Base-by-base conservation (phyloP, 2,329 filamentous ascomycete species). In the Fusarium miscanthi region DNA sequence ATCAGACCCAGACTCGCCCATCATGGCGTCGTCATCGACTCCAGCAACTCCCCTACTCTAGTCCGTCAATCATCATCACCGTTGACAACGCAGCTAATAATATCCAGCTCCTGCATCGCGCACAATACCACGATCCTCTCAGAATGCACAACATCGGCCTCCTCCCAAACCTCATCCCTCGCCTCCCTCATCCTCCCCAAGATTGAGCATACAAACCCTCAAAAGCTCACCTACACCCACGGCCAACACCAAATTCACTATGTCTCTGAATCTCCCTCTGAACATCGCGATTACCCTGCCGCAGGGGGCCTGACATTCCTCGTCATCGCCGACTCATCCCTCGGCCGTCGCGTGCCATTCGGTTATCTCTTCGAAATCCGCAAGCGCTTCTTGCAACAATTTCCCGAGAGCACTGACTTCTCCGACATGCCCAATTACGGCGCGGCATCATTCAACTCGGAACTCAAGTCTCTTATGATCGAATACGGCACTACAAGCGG, bases 161-260 rank as follows among this genome's bases (percentile, higher is more conserved):
- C 93, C 14, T 94, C 92, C 45, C 91, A 94, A 75, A 93, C 94
- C 63, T 94, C 94, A 8, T 94, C 92, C 17, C 92, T 98, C 77
- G 94, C 95, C 75, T 96, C 94, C 48, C 87, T 98, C 77, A 94
- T 99, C 85, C 94, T 99, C 48, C 96, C 97, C 65, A 97, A 97
- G 82, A 97, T 99, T 86, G 87, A 88, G 62, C 96, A 99, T 85
- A 84, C 87, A 72, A 85, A 88, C 35, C 87, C 94, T 2, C 91
- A 97, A 80, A 98, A 98, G 84, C 90, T 97, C 74, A 98, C 95
- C 60, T 98, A 97, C 85, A 97, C 94, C 43, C 94, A 98, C 83
- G 93, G 94, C 84, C 87, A 91, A 67, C 91, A 97, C 82, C 94
- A 96, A 86, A 96, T 98, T 82, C 95, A 99, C 87, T 98, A 97